These are phyloP conservation scores for Coelastrella sp. DNA, from an alignment of 139 green algal genomes.

Conservation along the genomic window DNA sequence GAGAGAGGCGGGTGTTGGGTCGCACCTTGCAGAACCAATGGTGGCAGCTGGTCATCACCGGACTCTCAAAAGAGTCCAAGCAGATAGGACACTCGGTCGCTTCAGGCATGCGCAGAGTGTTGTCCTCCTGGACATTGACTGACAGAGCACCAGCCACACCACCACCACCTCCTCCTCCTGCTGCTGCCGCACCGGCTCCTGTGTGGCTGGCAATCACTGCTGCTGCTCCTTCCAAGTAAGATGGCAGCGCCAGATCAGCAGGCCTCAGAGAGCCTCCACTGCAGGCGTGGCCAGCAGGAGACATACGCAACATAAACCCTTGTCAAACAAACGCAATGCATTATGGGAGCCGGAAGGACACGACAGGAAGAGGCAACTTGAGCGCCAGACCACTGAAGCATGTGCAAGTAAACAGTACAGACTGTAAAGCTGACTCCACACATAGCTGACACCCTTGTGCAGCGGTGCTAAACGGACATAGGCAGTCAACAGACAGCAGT, in stretches of 20 bases:
- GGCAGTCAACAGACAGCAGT: background rate
- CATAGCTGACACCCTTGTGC: too few relatives aligned
- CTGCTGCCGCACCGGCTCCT: background rate
- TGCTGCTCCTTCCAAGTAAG: background rate
- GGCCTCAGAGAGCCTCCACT: background rate
- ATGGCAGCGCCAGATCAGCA: background rate
- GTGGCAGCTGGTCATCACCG: slow-evolving; percentile 58
- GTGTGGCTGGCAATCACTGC: background rate
- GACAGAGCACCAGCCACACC: background rate
- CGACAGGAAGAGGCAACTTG: background rate
- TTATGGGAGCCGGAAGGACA: background rate
- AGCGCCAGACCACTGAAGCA: too few relatives aligned
- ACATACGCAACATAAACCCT: background rate
- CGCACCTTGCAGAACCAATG: slow-evolving; percentile 77
- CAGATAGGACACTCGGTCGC: slow-evolving; percentile 69
- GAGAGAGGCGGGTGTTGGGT: too few relatives aligned
- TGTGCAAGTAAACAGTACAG: too few relatives aligned
- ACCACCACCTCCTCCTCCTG: background rate
- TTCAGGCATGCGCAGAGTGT: background rate
- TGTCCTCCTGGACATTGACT: background rate
- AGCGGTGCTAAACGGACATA: too few relatives aligned
- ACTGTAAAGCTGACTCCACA: too few relatives aligned
- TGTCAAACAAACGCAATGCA: background rate
- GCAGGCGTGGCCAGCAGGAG: background rate
- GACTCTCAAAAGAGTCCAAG: slow-evolving; percentile 61